Base-by-base conservation (phyloP, 2,329 filamentous ascomycete genomes). In the Periglandula ipomoeae region DNA sequence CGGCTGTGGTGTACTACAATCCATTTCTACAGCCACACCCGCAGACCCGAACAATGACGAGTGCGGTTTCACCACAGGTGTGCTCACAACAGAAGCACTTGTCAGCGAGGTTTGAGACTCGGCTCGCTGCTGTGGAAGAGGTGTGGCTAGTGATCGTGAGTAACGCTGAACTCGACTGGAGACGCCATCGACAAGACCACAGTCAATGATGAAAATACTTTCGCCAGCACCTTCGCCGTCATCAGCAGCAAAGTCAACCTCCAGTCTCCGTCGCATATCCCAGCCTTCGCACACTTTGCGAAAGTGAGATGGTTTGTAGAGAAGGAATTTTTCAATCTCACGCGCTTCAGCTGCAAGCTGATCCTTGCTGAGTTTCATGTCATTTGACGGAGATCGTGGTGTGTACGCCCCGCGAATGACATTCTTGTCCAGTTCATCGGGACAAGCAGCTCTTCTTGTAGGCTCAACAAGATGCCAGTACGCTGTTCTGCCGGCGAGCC, bases 231-330 rank as follows among this genome's bases (percentile, higher is more conserved):
- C 79, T 48, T 79, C 72, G n/a, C 80, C 79, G 65, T 93, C 86
- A 55, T 90, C 87, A 19, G 80, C 82, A 37, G 85, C 85, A 66
- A 96, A 97, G 61, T 98, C 93, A 2, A 95, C 88, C 58, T 93
- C 85, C 3, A 97, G 70, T 53, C 73, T 82, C 52, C 89, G 80
- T 47, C 82, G 82, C 90, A 97, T 97, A 59, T 97, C 87, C 91
- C 93, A 97, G 2, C 86, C 85, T 39, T 85, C 71, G 59, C 87
- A 97, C 1, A 81, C 72, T 58, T 82, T 84, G 20, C 84, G 81
- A 63, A 95, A 95, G 56, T 94, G 80, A 37, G 80, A 78, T 4
- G 91, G 90, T 56, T 80, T 83, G 57, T 85, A 81, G 0, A 71
- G 72, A 17, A 94, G 65, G 56, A 86, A 94, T 38, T 75, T 78